Evolutionary conservation across 2,329 filamentous ascomycete genomes (phyloP), one percentile per base, ranked within the genome.

Genomic region (Venturia pyrina): DNA sequence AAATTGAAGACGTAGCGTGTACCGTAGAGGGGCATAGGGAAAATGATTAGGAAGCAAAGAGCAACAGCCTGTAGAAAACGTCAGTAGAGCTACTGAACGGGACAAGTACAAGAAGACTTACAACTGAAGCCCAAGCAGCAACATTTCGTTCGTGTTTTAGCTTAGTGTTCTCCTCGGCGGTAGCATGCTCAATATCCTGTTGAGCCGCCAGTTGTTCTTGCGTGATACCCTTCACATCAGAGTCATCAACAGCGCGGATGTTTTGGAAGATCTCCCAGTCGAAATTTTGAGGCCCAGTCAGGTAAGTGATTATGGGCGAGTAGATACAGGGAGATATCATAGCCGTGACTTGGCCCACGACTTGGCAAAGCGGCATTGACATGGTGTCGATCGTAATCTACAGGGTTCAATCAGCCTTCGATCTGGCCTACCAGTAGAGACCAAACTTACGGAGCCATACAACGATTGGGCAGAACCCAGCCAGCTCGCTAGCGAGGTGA

Each of bases 231-330:
- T 57, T 40, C n/a, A 65, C 53, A 48, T 65, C 64, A 19, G 44
- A 64, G 57, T 66, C 64, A 32, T 66, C 64, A 15, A 66, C 64
- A 19, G 43, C 57, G 13, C 17, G 40, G 19, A 66, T 66, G 5
- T 40, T 56, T 57, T 70, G 70, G 43, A 72, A 65, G 10, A 66
- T 60, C 37, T 67, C 56, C 68, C 70, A 72, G 50, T 72, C 70
- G 57, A 70, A 72, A 43, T 69, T 69, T 17, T 71, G 67, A 3
- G 70, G 68, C 17, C 59, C 60, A 40, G 71, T 63, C 19, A 59
- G 57, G 24, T 68, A 70, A 11, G 70, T 73, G 44, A 72, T 66
- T 17, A 73, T 7, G 15, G 48, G 1, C 66, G 67, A n/a, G 69
- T 70, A 28, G 59, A 72, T 70, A 34, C 70, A 70, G 6, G 70